Evolutionary conservation across 805 yeast species (phyloP), one percentile per base, ranked within the genome.

Genomic region (Allodekkera sacchari): DNA sequence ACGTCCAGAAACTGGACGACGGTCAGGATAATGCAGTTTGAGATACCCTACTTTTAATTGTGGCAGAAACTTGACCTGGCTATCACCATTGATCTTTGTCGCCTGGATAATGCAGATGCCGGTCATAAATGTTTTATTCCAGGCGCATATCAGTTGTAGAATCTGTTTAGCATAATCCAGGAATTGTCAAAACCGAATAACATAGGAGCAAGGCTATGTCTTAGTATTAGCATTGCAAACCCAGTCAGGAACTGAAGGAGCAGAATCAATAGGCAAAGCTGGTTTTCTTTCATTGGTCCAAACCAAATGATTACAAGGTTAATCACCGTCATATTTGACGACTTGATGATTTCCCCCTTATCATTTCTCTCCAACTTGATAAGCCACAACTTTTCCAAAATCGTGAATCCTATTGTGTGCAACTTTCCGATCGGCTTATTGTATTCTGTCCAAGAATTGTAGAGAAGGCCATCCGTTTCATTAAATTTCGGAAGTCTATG

Each of bases 231-330:
- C 53, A 89, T 83, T 2, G 54, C 18, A 4, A 83, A 35, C 0
- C 97, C 96, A 29, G 79, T 52, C 0, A 54, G 30, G 27, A 83
- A 71, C 53, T 92, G 97, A 10, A 77, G 43, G 0, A 45, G 44
- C 45, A 92, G 48, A 11, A 92, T 65, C 4, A 68, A 45, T 15
- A 59, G 36, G 41, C 96, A 82, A 33, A 92, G 61, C 15, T 51
- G 60, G 50, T 83, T 95, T 55, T 92, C 99, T 36, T 88, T 67
- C 64, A 82, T 53, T 4, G 98, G 96, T 1, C 98, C 98, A 26
- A 79, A 64, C 83, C 87, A 76, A 7, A 89, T 94, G 25, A 89
- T 59, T 2, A 71, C 68, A 39, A 92, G 62, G 50, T 89, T 92
- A 42, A 92, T 87, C 30, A 92, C 57, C 2, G 99, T 92, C 71